Base-by-base conservation (phyloP, 2,329 filamentous ascomycete species). In the Alternaria conjuncta region DNA sequence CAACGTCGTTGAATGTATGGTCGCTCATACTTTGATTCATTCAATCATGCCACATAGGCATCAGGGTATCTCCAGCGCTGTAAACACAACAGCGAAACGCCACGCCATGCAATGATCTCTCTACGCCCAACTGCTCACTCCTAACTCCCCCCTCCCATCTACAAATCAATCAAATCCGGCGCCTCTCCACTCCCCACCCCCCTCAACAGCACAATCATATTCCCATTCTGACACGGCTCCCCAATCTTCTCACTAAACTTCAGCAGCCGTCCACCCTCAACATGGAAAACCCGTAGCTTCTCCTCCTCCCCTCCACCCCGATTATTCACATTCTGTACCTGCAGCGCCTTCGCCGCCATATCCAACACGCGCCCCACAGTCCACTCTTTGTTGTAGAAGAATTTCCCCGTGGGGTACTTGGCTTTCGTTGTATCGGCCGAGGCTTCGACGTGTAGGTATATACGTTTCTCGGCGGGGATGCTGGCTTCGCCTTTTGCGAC, bases 381-480 rank as follows among this genome's bases (percentile, higher is more conserved):
- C 93, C 93, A 98, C 62, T 97, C 92, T 71, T 75, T 76, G 36
- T 77, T 82, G 73, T 85, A 86, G 74, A 81, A 86, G 75, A 85
- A 85, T 50, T 81, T 82, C 18, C 83, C 84, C 1, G 81, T 91
- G 5, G 94, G 94, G 46, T 92, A 89, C 79, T 97, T 97, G 7
- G 92, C 89, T 56, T 89, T 92, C 2, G 94, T 90, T 0, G 93
- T 96, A 73, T 93, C 92, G 10, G 92, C 92, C 74, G 94, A 93
- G 0, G 95, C 96, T 78, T 98, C 95, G 18, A 97, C 92, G 76
- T 92, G 90, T 1, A 99, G 76, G 76, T 98, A 98, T 2, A 99
- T 82, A n/a, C 96, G 85, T 83, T 96, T 97, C 68, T 97, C 93
- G 0, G 84, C 79, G 0, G 93, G 85, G 0, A 97, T 81, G 73